Evolutionary conservation across 148 eudicot genomes (phyloP), one percentile per base, ranked within the genome.

Genomic region (Chenopodium suecicum): DNA sequence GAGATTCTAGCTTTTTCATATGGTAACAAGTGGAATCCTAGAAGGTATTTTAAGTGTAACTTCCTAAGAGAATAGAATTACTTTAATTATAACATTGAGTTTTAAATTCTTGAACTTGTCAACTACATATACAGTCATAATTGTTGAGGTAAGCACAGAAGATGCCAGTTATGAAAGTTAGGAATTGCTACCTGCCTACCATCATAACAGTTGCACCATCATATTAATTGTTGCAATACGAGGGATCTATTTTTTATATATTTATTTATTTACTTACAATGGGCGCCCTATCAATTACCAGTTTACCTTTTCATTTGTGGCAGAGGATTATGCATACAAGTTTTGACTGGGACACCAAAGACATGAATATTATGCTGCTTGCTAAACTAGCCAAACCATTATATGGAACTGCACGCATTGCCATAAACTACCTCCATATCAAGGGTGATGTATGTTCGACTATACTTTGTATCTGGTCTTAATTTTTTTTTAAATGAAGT

Each of bases 391-490:
- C 93, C 67, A 91, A 88, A 88, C 99, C 99, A 64, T 85, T 93
- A 22, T 89, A 87, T 86, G 99, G 98, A 82, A 91, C 99, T 85
- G 99, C 99, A 74, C 91, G 98, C 62, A 97, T 97, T 70, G 90
- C 89, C 73, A 83, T 97, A 75, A 97, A 92, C 84, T 86, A 89
- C 83, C 87, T 97, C 86, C 95, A 89, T 86, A 86, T 97, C 78
- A 94, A 92, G 96, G 99, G 98, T 84, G 97, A 97, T 85, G 99
- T 97, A 93, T 69, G 99, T 88, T 54, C n/a, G 50, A 1, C 63
- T 69, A 60, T 37, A 23, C 70, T 47, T 81, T 25, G 52, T 73
- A 34, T 32, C 14, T 29, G 44, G 9, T 48, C 37, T n/a, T 14
- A 1, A 29, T 79, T 63, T 13, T 31, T 31, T 27, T 78, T 32